A percentile compares a stretch with the other conserved stretches of the same genome.
Conservation (phyloP, 345 rosid species). For the Mallotus nudiflorus region DNA sequence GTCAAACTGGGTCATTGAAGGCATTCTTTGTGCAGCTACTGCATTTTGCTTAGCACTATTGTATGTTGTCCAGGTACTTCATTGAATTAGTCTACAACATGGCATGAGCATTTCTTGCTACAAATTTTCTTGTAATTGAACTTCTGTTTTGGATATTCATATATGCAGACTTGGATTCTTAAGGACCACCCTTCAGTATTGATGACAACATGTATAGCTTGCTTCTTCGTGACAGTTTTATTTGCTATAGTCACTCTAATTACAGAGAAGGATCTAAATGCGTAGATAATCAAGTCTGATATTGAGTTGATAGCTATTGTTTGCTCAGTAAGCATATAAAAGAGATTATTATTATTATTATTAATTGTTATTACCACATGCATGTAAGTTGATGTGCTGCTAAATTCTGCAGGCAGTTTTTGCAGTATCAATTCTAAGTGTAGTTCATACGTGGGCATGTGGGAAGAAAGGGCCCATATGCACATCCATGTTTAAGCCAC, state of each 20-base stretch:
- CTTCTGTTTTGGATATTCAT: background rate
- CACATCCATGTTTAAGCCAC: constrained; percentile 29
- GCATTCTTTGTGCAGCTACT: constrained; percentile 20
- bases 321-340: constrained; percentile 17
- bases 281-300: constrained; percentile 16
- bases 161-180: constrained; percentile 19
- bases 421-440: constrained; percentile 14
- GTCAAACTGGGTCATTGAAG: constrained; percentile 35
- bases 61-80: constrained; percentile 25
- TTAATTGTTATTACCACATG: background rate
- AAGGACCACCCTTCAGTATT: constrained; percentile 16
- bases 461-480: constrained; percentile 29
- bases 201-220: constrained; percentile 1
- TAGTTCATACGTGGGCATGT: constrained; percentile 36
- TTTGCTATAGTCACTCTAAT: constrained; percentile 25
- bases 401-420: constrained; percentile 28
- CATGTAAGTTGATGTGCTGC: too few relatives aligned
- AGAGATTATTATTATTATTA: too few relatives aligned
- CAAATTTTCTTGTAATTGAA: too few relatives aligned
- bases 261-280: constrained; percentile 22
- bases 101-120: background rate
- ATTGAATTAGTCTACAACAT: background rate
- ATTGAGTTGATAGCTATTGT: constrained; percentile 17
- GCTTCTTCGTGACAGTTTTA: constrained; percentile 26
- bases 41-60: background rate